phyloP scores from a whole-genome alignment of 352 stramenopile genomes.

The Globisporangium uncinulatum region DNA sequence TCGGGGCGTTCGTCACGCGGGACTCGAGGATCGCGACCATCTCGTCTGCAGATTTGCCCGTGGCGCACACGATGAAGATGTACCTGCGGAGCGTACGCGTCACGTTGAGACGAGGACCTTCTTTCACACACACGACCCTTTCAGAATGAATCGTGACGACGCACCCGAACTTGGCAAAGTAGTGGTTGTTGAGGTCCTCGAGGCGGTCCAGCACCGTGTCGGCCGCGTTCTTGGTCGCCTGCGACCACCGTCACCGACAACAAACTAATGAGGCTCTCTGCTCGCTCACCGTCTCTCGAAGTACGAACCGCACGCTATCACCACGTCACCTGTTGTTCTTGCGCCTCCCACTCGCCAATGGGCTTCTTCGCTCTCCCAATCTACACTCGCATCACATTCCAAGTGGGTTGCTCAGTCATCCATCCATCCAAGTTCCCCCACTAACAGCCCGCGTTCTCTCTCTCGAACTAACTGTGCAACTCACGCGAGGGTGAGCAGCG shows the following conservation, averaged over 20 bases:
- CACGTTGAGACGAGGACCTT: too few species aligned
- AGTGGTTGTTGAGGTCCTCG: constrained; percentile 57
- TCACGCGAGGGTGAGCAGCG: constrained; percentile 49
- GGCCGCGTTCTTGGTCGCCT: constrained; percentile 52
- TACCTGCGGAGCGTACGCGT: constrained; percentile 22
- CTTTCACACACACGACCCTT: too few species aligned
- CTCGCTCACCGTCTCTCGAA: too few species aligned
- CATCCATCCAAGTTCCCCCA: background rate
- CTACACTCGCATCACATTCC: constrained; percentile 11
- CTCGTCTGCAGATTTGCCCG: constrained; percentile 65
- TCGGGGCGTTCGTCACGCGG: constrained; percentile 33
- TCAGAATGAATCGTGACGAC: background rate
- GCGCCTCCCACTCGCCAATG: constrained; percentile 68
- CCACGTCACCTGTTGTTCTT: constrained; percentile 53
- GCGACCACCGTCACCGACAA: background rate
- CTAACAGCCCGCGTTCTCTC: background rate
- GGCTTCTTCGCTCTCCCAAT: constrained; percentile 62
- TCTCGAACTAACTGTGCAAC: background rate
- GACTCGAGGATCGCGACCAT: constrained; percentile 71
- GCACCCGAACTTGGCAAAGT: constrained; percentile 70
- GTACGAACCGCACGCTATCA: too few species aligned
- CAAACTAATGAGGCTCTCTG: too few species aligned
- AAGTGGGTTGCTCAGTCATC: background rate
- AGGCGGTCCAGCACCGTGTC: constrained; percentile 48
- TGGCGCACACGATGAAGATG: constrained; percentile 81